Percentiles rank a stretch among this genome's conserved stretches.
Conservation (phyloP, 2,329 filamentous ascomycete species). For the Aspergillus uvarum region DNA sequence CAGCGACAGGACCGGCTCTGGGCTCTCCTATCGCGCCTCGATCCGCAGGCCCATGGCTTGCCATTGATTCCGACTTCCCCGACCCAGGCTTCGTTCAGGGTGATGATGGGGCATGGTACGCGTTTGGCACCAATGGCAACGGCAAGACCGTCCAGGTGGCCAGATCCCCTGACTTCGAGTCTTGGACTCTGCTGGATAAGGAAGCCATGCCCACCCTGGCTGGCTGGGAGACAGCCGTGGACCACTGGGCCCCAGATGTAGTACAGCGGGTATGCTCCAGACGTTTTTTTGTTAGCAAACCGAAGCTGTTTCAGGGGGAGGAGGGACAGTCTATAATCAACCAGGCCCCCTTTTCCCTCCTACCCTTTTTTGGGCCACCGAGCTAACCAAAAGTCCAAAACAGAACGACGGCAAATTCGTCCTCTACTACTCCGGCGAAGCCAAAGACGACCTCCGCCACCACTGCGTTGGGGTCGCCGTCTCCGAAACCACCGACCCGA, state of each 20-base stretch:
- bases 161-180: conserved; percentile 46
- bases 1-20: neutral
- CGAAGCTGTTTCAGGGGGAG: too few relatives aligned
- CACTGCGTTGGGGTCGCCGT: conserved; percentile 63
- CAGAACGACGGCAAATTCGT: conserved; percentile 54
- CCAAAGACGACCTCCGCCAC: conserved; percentile 36
- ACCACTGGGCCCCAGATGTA: conserved; percentile 65
- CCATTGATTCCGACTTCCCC: conserved; percentile 10
- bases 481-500: conserved; percentile 41
- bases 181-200: conserved; percentile 48
- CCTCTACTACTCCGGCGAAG: conserved; percentile 60
- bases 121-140: conserved; percentile 54
- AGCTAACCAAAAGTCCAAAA: neutral
- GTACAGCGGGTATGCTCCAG: conserved; percentile 42
- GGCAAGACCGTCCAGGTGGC: conserved; percentile 55
- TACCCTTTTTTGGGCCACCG: too few relatives aligned
- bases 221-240: conserved; percentile 54
- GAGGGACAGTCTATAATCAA: too few relatives aligned
- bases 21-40: neutral
- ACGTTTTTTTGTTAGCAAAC: neutral
- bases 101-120: conserved; percentile 36
- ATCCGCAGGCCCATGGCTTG: conserved; percentile 1
- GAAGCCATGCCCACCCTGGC: conserved; percentile 54
- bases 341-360: too few relatives aligned
- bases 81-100: conserved; percentile 12